Conservation (phyloP, 257 asterid genomes). For the Fraxinus cuspidata region DNA sequence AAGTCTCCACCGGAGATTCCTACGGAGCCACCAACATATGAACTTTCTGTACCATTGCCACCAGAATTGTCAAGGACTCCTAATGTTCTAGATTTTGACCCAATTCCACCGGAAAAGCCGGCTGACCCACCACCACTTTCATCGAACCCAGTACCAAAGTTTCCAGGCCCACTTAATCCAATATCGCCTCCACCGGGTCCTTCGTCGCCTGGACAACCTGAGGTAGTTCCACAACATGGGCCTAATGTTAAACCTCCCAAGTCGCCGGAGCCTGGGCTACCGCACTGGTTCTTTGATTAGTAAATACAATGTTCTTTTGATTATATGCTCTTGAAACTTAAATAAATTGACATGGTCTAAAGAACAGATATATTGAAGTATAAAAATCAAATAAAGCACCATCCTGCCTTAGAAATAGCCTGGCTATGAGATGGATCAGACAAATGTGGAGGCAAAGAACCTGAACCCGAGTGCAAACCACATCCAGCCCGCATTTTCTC, state of each 20-base stretch:
- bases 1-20: constrained; percentile 53
- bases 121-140: constrained; percentile 47
- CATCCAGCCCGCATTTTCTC: no score
- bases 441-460: no score
- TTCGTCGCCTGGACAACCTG: constrained; percentile 48
- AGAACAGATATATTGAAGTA: no score
- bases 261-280: constrained; percentile 38
- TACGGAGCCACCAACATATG: constrained; percentile 33
- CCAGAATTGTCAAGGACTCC: constrained; percentile 49
- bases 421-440: no score
- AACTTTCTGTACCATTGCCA: constrained; percentile 34
- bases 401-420: no score
- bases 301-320: no score
- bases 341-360: no score
- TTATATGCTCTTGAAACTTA: no score
- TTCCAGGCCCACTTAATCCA: constrained; percentile 50
- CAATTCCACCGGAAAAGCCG: constrained; percentile 57
- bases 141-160: constrained; percentile 40
- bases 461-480: no score
- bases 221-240: constrained; percentile 54
- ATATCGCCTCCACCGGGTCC: constrained; percentile 47
- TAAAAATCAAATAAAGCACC: no score
- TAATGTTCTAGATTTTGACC: constrained; percentile 50
- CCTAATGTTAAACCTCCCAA: constrained; percentile 36
- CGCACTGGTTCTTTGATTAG: no score